These are phyloP conservation scores for Vicia villosa DNA, from an alignment of 306 rosid species.

Conservation along the genomic window DNA sequence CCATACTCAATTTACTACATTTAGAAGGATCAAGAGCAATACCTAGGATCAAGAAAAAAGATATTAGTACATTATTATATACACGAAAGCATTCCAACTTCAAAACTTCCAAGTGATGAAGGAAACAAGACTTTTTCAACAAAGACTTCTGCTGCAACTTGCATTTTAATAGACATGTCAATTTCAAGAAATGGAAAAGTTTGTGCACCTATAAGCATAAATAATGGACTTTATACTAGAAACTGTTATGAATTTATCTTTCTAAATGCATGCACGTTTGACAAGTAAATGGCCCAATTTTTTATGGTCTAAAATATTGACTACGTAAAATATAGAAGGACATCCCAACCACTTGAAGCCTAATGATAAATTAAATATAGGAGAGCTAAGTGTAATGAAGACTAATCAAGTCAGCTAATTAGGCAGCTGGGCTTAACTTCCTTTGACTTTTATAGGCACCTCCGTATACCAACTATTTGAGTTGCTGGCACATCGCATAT, in stretches of 20 bases:
- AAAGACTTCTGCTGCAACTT: constrained; percentile 23
- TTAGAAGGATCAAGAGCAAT: constrained; percentile 59
- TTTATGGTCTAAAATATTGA: constrained; percentile 11
- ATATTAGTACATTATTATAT: constrained; percentile 31
- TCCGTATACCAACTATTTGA: constrained; percentile 33
- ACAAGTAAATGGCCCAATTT: constrained; percentile 19
- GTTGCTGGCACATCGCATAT: constrained; percentile 34
- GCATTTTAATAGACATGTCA: constrained; percentile 32
- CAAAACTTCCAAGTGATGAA: constrained; percentile 15
- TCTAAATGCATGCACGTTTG: constrained; percentile 21
- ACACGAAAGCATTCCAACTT: constrained; percentile 16
- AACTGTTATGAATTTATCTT: constrained; percentile 33
- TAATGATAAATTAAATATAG: constrained; percentile 26
- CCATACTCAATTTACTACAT: constrained; percentile 71
- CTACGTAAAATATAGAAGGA: constrained; percentile 37
- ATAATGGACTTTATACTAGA: constrained; percentile 19
- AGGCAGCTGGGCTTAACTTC: constrained; percentile 37
- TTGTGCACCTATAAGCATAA: constrained; percentile 23
- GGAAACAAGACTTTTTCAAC: constrained; percentile 28
- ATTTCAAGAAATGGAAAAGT: constrained; percentile 17
- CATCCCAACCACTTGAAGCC: constrained; percentile 43
- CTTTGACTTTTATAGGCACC: constrained; percentile 51
- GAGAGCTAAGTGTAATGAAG: constrained; percentile 33
- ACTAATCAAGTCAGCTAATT: constrained; percentile 42
- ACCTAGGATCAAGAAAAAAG: constrained; percentile 49